Evolutionary conservation across 139 green algal genomes (phyloP).

Genomic region (Chlorella sp.): DNA sequence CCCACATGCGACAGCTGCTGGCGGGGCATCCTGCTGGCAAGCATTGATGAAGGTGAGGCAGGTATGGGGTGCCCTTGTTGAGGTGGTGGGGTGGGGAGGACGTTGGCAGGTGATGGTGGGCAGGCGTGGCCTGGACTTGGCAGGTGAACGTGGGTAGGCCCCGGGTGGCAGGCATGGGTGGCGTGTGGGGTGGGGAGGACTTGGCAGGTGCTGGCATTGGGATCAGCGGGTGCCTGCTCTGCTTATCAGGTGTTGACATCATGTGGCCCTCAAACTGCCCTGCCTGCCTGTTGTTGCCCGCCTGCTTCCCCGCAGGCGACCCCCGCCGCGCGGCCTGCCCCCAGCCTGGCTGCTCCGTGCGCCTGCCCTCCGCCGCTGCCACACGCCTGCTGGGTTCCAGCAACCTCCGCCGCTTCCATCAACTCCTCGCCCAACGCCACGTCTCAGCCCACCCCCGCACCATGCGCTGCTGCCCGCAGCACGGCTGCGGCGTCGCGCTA

Average conservation of each 20-base stretch:
- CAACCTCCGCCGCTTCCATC: neutral
- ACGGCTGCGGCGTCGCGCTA: constrained; percentile 11
- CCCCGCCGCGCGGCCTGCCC: constrained; percentile 29
- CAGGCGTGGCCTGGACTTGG: too few relatives aligned
- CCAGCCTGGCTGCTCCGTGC: constrained; percentile 22
- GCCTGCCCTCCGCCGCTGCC: constrained; percentile 6
- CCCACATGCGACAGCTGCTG: constrained; percentile 34
- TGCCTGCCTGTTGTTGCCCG: neutral
- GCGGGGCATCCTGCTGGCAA: constrained; percentile 29
- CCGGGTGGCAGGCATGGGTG: neutral
- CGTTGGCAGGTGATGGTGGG: neutral
- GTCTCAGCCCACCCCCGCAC: constrained; percentile 1
- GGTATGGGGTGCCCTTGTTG: neutral
- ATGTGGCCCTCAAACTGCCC: neutral
- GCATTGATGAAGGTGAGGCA: constrained; percentile 25
- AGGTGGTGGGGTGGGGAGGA: too few relatives aligned
- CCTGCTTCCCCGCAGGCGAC: constrained; percentile 13
- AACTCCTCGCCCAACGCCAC: constrained; percentile 38
- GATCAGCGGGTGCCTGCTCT: neutral
- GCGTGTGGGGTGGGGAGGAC: too few relatives aligned
- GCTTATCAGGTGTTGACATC: neutral
- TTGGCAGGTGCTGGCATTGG: too few relatives aligned
- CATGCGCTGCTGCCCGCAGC: constrained; percentile 32
- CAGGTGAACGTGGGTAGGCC: neutral
- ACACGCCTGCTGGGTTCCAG: constrained; percentile 5